Evolutionary conservation across 345 rosid genomes (phyloP), one percentile per base, ranked within the genome.

Genomic region (Gossypium mustelinum): DNA sequence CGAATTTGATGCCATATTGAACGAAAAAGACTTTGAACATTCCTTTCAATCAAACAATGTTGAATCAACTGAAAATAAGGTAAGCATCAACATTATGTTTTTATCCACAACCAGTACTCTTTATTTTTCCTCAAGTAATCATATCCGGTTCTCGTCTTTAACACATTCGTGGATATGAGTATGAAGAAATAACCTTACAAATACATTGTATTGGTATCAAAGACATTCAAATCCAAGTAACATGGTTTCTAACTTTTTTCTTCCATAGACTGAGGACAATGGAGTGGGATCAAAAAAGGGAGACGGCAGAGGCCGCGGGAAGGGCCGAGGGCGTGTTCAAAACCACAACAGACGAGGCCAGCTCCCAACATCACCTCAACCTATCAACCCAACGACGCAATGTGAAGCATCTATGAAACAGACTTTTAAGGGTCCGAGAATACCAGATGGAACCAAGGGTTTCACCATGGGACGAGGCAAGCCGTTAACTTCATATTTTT

Each of bases 381-480:
- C 83, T 4, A 78, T 48, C 65, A 77, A 72, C 48, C 72, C 79
- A 2, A 51, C 55, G 14, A 48, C 72, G 16, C 84, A 71, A 60
- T 72, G 73, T 60, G 92, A 82, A 72, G 81, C 87, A 34, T 75
- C 77, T 24, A 48, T 84, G 1, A 90, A 89, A 54, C 87, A 82
- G 55, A 72, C 81, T 54, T 77, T 80, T 0, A 91, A 81, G 83
- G 89, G 97, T 22, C 98, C 98, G 24, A 89, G 94, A 78, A 94
- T 91, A 91, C 97, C 94, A 34, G 97, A 89, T 59, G 97, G 97
- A 68, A 88, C 97, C 11, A 80, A 86, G 77, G 41, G 41, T 34
- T 34, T 34, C 41, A 34, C 41, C 7, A 5, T 34, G 41, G 41
- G 7, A 34, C 41, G 98, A 65, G 99, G 99, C 85, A 93, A 90